Percentiles rank a stretch among this genome's conserved stretches.
Conservation (phyloP, 2,329 filamentous ascomycete genomes). For the Fusarium sp. region DNA sequence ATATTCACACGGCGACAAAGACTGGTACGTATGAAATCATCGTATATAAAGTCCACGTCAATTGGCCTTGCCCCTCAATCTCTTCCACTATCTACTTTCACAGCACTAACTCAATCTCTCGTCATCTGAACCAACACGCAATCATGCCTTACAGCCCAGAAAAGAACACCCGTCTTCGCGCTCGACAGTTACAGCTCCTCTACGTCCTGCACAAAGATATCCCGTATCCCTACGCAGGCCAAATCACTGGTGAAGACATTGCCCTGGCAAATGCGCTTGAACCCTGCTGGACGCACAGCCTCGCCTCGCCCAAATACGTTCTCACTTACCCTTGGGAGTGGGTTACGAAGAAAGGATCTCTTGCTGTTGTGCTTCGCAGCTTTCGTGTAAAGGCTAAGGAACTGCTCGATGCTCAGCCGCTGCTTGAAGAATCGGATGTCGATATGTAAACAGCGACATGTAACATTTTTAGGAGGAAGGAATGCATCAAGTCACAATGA, state of each 20-base stretch:
- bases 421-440: neutral
- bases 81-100: accelerated
- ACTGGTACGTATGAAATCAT: accelerated
- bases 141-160: neutral
- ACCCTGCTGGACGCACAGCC: neutral
- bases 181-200: neutral
- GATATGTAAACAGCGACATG: neutral
- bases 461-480: accelerated
- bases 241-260: neutral
- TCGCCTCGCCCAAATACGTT: neutral
- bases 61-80: neutral
- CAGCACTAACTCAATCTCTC: neutral
- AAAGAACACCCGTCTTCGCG: neutral
- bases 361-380: neutral
- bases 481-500: accelerated
- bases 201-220: neutral
- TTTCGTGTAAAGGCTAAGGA: neutral
- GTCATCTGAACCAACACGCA: neutral
- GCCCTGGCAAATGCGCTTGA: neutral
- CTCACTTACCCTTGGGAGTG: neutral
- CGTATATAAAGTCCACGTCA: neutral
- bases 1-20: neutral
- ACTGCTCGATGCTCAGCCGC: neutral
- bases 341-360: neutral
- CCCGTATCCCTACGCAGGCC: neutral